Evolutionary conservation across 345 rosid genomes (phyloP), one percentile per base, ranked within the genome.

Genomic region (Firmiana major): DNA sequence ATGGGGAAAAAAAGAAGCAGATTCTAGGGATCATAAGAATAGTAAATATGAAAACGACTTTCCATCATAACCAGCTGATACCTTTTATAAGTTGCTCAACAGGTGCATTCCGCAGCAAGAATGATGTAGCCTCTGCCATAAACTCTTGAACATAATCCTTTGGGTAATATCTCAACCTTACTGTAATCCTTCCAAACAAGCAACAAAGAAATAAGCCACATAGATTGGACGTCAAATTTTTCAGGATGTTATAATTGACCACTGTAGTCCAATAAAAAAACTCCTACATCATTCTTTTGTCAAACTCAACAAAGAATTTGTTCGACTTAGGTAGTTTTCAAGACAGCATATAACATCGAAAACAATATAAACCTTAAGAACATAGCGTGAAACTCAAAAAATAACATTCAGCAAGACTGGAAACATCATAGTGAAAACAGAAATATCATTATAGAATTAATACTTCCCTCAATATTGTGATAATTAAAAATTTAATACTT

Each of bases 71-170:
- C 36, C 43, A 49, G 21, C 51, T 45, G 22, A 76, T 80, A 95
- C 99, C 98, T 90, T 77, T 82, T 77, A 62, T 83, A 74, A 87
- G 89, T 74, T 89, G 89, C 75, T 85, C 87, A 53, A 78, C 68
- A 22, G 85, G 79, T 72, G 97, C 89, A 81, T 86, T 93, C 87
- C 99, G 91, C 82, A 96, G 88, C 90, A 93, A 83, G 87, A 90
- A 91, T 77, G 99, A 91, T 70, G 87, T 85, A 67, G 94, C 86
- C 66, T 83, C 91, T 76, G 97, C 93, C 93, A 92, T 88, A 75
- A 90, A 85, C 64, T 90, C 92, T 81, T 78, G 91, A 65, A 96
- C 79, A 73, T 91, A 82, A 21, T 78, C 92, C 84, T 89, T 91
- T 7, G 88, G 86, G 73, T 92, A 83, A 85, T 92, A 90, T 82